Evolutionary conservation across 163 green algal species (phyloP), one percentile per base, ranked within the genome.

Genomic region (Coccomyxa subellipsoidea): DNA sequence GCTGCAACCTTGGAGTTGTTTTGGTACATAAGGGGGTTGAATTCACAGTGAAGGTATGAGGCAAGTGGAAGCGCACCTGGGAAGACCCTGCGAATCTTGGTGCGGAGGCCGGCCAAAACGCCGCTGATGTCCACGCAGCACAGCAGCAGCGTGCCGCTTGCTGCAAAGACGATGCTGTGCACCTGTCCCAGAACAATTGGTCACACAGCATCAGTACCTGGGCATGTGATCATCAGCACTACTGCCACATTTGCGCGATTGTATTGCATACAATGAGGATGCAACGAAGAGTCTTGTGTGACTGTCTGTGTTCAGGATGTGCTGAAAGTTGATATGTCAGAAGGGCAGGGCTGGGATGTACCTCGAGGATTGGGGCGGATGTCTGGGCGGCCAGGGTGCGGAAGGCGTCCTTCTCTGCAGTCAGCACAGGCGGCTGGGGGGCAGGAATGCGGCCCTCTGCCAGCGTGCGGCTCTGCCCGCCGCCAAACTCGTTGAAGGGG

Each of bases 131-230:
- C 76, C 69, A 85, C 66, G 21, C 38, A 78, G 70, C 82, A 82
- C 34, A 85, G 69, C 31, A 85, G 76, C n/a, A 85, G 31, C 38
- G 82, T 75, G 31, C 82, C 76, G 37, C 76, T 85, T 25, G 54
- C 54, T 7, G 76, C 82, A 76, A 82, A 85, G 7, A 85, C 66
- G 6, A 82, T 29, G 69, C 80, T 81, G 66, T 84, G 72, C 35
- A 84, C 80, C 80, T 84, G 75, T 75, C 25, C 1, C 31, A 79
- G 7, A 79, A 18, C 47, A n/a, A n/a, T n/a, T n/a, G n/a, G n/a
- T n/a, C n/a, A n/a, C 69, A 39, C 32, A 38, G n/a, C 2, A 47
- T 78, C n/a, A 34, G 32, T 31, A 78, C 32, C 70, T 9, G 71
- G 31, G n/a, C n/a, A n/a, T n/a, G n/a, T n/a, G n/a, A n/a, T n/a